phyloP scores from a whole-genome alignment of 78 protist species.

The Dictyostelium citrinum region DNA sequence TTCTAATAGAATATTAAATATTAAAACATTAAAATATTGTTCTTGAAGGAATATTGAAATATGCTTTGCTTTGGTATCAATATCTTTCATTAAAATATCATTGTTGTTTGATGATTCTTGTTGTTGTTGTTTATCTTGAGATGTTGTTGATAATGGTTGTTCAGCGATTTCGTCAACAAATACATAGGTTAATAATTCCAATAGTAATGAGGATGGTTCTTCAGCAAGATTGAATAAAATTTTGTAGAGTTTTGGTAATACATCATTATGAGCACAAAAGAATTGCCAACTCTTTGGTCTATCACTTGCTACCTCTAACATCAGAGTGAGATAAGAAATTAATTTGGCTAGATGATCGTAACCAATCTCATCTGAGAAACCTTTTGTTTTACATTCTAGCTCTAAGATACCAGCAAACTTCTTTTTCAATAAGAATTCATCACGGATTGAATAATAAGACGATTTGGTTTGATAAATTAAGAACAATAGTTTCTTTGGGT shows the following conservation, averaged over 20 bases:
- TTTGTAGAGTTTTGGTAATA: slow-evolving; percentile 1
- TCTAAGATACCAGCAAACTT: not conserved
- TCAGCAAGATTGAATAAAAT: slow-evolving; percentile 24
- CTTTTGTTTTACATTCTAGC: slow-evolving; percentile 1
- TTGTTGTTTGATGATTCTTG: not conserved
- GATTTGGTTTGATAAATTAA: slow-evolving; percentile 11
- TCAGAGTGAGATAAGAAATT: not conserved
- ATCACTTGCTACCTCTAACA: slow-evolving; percentile 59
- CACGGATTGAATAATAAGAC: slow-evolving; percentile 53
- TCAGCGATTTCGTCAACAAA: slow-evolving; percentile 12
- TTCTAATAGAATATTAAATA: slow-evolving; percentile 42
- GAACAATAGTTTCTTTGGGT: slow-evolving; percentile 61
- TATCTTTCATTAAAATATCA: slow-evolving; percentile 3
- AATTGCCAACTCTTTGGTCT: slow-evolving; percentile 70
- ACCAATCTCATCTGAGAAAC: slow-evolving; percentile 22
- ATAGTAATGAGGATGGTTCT: slow-evolving; percentile 25
- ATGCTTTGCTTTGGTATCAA: slow-evolving; percentile 2
- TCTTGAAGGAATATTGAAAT: slow-evolving; percentile 31
- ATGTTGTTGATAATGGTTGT: not conserved
- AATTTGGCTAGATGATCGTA: slow-evolving; percentile 61
- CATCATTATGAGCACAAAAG: slow-evolving; percentile 20
- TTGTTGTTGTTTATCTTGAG: not conserved
- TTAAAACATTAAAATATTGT: slow-evolving; percentile 6
- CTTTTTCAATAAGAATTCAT: slow-evolving; percentile 38
- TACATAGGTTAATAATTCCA: slow-evolving; percentile 50